phyloP scores from a whole-genome alignment of 768 basidiomycete species.

The Boletus pseudo-olivaceus region DNA sequence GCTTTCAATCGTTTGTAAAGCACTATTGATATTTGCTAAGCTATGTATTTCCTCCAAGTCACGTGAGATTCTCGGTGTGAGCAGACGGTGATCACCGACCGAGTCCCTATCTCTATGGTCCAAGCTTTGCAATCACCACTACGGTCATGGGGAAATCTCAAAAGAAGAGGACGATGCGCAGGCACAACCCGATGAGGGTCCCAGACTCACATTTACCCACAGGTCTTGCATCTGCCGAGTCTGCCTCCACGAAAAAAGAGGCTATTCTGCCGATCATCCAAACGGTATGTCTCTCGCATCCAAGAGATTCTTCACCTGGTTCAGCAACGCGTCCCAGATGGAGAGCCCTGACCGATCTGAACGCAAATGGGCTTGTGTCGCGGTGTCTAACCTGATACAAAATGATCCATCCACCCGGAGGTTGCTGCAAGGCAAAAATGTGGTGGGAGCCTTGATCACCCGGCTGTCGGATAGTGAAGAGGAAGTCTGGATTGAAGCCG shows the following conservation, averaged over 20 bases:
- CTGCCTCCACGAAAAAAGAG: constrained; percentile 71
- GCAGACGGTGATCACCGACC: no score
- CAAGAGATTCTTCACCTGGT: neutral
- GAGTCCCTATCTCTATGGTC: neutral
- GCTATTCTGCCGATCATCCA: constrained; percentile 85
- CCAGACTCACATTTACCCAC: constrained; percentile 88
- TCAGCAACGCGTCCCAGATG: constrained; percentile 46
- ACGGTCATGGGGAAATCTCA: constrained; percentile 85
- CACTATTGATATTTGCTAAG: no score
- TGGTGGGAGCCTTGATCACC: constrained; percentile 82
- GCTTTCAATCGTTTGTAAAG: neutral
- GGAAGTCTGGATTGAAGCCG: constrained; percentile 87
- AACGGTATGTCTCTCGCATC: constrained; percentile 52
- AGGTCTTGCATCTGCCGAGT: constrained; percentile 72
- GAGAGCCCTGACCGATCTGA: constrained; percentile 72
- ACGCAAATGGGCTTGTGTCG: constrained; percentile 94
- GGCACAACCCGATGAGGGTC: constrained; percentile 92
- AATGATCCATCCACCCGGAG: constrained; percentile 92
- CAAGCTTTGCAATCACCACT: neutral
- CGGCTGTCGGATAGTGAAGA: constrained; percentile 88
- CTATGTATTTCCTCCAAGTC: neutral
- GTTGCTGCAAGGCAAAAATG: constrained; percentile 85
- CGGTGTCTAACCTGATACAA: constrained; percentile 92
- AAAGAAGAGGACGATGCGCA: constrained; percentile 77
- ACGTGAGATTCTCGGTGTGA: constrained; percentile 3